These are phyloP conservation scores for Paramecium tetraurelia DNA, from an alignment of 73 alveolate genomes.

Conservation along the genomic window DNA sequence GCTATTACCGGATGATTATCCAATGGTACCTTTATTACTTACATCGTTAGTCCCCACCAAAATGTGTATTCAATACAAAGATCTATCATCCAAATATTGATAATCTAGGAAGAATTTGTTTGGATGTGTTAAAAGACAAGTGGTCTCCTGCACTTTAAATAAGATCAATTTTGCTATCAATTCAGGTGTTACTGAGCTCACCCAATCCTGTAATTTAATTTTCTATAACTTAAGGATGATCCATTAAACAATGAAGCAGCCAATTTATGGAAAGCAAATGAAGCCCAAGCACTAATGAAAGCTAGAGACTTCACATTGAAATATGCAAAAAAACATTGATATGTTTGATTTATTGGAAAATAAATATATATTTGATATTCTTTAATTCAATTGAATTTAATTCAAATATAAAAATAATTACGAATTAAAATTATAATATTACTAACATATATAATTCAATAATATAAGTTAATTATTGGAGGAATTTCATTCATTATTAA, in stretches of 20 bases:
- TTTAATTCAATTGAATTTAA: not conserved
- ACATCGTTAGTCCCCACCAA: constrained; percentile 77
- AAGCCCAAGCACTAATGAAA: constrained; percentile 79
- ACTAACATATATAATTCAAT: not conserved
- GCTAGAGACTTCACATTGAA: constrained; percentile 85
- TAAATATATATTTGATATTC: not conserved
- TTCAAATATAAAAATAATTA: not conserved
- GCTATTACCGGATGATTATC: constrained; percentile 88
- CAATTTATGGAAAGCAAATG: constrained; percentile 83
- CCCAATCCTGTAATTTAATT: constrained; percentile 69
- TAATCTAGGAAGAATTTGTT: constrained; percentile 90
- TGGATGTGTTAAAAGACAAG: constrained; percentile 86
- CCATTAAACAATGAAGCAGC: constrained; percentile 92
- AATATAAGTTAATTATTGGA: not conserved
- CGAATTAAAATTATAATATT: not conserved
- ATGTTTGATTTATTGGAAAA: not conserved
- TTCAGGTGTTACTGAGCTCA: constrained; percentile 84
- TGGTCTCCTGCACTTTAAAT: constrained; percentile 96
- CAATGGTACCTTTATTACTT: constrained; percentile 66
- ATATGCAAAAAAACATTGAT: constrained; percentile 66
- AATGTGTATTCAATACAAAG: constrained; percentile 87
- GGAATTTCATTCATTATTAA: not conserved
- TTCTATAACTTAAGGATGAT: constrained; percentile 67
- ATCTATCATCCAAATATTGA: constrained; percentile 95
- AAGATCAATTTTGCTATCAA: constrained; percentile 84